Evolutionary conservation across 2,329 filamentous ascomycete genomes (phyloP), one percentile per base, ranked within the genome.

Genomic region (Sporothrix mexicana): DNA sequence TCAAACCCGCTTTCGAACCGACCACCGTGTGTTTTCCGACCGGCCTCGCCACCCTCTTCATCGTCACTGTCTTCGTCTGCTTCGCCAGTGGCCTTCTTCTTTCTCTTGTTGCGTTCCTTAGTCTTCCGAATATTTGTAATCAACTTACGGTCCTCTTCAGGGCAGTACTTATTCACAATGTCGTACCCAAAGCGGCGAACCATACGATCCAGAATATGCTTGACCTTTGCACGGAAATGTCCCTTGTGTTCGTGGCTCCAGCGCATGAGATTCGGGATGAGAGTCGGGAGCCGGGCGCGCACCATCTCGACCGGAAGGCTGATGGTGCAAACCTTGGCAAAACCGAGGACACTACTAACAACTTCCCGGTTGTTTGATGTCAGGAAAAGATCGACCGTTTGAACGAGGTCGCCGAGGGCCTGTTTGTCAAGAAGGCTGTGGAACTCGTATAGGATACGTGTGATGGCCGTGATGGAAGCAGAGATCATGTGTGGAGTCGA

Each of bases 161-260:
- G 95, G 73, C 93, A 95, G 80, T 93, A 86, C 76, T 89, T 88
- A 82, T 96, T 93, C 13, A 99, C 88, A 43, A 89, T 82, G 1
- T 95, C 92, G 62, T 92, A 92, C 66, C 96, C 95, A 79, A 98
- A 98, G 72, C 95, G 90, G 66, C 95, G 90, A 25, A 98, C 92
- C 88, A 98, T 94, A 70, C 96, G 90, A 83, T 99, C 96, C 17
- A 99, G 85, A 75, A 99, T 98, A 79, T 98, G 95, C 89, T 98
- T 98, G 77, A 99, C 95, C 85, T 98, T 99, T 68, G 93, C 91
- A 79, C 95, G 94, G 84, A 99, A 96, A 80, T 97, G 94, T 13
- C 94, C 94, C 84, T 98, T 98, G 85, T 99, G 97, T 82, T 99
- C 96, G 81, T 98, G 94, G 80, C 93, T 95, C 95, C 96, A 99